Evolutionary conservation across 1,284 basidiomycete genomes (phyloP), one percentile per base, ranked within the genome.

Genomic region (Paramarasmius palmivorus): DNA sequence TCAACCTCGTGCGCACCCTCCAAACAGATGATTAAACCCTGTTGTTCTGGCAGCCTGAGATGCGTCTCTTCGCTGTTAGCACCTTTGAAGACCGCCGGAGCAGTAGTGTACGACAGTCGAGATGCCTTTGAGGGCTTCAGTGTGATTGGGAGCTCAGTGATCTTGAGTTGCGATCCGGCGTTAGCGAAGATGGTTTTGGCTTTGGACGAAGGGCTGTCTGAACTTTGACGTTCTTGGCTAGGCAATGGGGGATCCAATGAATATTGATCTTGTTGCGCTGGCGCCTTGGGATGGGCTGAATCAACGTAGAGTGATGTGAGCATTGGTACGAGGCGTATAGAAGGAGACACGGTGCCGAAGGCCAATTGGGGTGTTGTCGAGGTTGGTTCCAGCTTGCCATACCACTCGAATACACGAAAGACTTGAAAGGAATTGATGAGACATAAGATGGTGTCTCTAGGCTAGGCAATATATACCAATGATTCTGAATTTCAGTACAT

Each of bases 131-230:
- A 72, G 60, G 1, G 59, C 66, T 26, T 63, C 60, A 7, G 62
- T 62, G n/a, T 69, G 59, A 45, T 66, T 29, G 69, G 65, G 19
- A 70, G 63, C 47, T 63, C 59, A 26, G 59, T 58, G 41, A 70
- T 66, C 48, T 72, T 68, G 19, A 70, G 59, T 9, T 60, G 59
- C 8, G 64, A 55, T n/a, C 58, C 59, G 14, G 5, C 59, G 54
- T 17, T 63, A 55, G 8, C 58, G 55, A 19, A 64, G 64, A 32
- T 32, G 29, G 29, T 32, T 12, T 32, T 32, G 29, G 29, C 29
- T 32, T 32, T 32, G 29, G 12, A 12, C 29, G 29, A 32, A 32
- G 7, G 29, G 12, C 12, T 6, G 29, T 12, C 12, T 12, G 29
- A 12, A 32, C 29, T 32, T 32, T 32, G 29, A 32, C 29, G 20